These are phyloP conservation scores for Patellaria atrata DNA, from an alignment of 495 filamentous ascomycete genomes.

Conservation along the genomic window DNA sequence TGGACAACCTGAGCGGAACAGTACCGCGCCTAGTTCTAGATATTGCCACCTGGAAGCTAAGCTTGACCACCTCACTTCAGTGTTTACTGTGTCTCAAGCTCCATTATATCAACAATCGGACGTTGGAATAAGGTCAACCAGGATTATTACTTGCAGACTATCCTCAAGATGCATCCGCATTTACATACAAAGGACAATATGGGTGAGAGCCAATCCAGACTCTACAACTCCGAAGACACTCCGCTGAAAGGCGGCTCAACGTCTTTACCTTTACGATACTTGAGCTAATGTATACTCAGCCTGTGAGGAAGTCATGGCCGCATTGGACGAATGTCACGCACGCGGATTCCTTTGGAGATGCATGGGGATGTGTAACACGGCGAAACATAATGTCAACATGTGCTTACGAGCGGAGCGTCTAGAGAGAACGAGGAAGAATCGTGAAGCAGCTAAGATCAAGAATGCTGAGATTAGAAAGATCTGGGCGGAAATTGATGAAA, in stretches of 20 bases:
- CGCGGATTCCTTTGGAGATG: conserved; percentile 80
- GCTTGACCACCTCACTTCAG: too few species aligned
- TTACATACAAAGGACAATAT: conserved; percentile 87
- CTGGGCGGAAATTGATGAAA: conserved; percentile 75
- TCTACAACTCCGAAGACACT: too few species aligned
- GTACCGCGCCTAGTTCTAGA: too few species aligned
- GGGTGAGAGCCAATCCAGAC: too few species aligned
- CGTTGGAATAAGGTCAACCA: too few species aligned
- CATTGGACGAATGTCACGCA: conserved; percentile 91
- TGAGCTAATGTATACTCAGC: conserved; percentile 39
- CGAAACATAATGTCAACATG: conserved; percentile 64
- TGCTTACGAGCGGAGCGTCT: conserved; percentile 69
- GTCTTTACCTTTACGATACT: neutral
- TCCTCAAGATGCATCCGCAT: conserved; percentile 94
- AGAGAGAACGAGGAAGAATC: conserved; percentile 61
- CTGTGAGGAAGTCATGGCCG: conserved; percentile 83
- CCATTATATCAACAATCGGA: too few species aligned
- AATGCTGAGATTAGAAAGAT: conserved; percentile 50
- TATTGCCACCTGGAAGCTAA: too few species aligned
- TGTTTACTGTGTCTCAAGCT: too few species aligned
- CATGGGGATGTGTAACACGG: conserved; percentile 75
- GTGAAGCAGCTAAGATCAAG: conserved; percentile 54
- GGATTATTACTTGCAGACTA: too few species aligned
- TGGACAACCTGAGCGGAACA: too few species aligned
- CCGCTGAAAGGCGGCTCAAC: too few species aligned